phyloP scores from a whole-genome alignment of 2,329 filamentous ascomycete genomes.

The Pseudogymnoascus sp. region DNA sequence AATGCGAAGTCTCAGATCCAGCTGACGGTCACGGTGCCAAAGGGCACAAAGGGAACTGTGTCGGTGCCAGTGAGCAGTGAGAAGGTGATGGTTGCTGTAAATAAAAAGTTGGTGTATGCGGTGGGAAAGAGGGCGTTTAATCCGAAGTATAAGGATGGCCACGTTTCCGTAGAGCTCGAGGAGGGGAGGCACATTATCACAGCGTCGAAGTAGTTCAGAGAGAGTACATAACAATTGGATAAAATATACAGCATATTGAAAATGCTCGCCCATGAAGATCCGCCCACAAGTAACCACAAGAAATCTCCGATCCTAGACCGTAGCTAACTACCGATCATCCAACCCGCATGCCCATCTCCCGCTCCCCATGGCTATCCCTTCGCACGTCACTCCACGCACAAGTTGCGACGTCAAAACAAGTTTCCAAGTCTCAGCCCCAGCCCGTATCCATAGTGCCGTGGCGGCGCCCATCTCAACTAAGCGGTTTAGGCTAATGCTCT shows the following conservation, averaged over 20 bases:
- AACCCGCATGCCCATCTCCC: not conserved
- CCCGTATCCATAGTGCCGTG: not conserved
- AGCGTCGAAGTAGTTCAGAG: not conserved
- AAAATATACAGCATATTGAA: not conserved
- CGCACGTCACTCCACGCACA: not conserved
- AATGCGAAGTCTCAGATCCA: slow-evolving; percentile 19
- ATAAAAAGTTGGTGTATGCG: slow-evolving; percentile 12
- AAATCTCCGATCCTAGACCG: not conserved
- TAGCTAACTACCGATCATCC: not conserved
- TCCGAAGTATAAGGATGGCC: slow-evolving; percentile 13
- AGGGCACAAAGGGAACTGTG: slow-evolving; percentile 19
- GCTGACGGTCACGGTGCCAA: slow-evolving; percentile 28
- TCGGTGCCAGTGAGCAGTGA: slow-evolving; percentile 19
- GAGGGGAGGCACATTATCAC: not conserved
- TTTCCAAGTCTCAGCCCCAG: not conserved
- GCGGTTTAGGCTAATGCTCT: not conserved
- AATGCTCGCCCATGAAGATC: not conserved
- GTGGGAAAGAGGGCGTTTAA: not conserved
- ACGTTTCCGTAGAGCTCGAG: slow-evolving; percentile 13
- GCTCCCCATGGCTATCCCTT: not conserved
- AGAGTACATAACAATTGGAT: not conserved
- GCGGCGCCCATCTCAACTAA: not conserved
- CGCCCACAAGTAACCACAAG: not conserved
- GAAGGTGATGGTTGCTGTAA: slow-evolving; percentile 15
- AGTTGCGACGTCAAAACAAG: slow-evolving; percentile 1